Base-by-base conservation (phyloP, 306 rosid species). In the Lupinus albus region DNA sequence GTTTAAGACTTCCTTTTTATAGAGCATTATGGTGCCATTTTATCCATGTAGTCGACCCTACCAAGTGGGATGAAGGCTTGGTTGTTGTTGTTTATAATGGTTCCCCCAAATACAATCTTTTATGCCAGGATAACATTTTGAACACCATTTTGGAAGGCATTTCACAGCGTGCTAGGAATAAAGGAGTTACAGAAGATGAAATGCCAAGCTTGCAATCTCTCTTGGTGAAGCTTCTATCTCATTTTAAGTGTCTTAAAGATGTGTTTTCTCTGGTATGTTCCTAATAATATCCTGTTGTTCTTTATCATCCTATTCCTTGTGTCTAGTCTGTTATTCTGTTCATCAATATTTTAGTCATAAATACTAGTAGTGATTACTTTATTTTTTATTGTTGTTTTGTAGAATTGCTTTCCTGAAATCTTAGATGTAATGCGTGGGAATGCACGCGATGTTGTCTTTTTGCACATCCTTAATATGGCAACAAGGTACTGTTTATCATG, bases 381-480 rank as follows among this genome's bases (percentile, higher is more conserved):
- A 11, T 10, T 57, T 79, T 8, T 60, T 41, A 7, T 38, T 8
- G 35, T 66, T 41, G 25, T 46, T 82, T 72, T 80, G 77, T 71
- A 89, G 98, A 82, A 73, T 69, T 82, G 78, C 74, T 87, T 92
- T 83, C 88, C 87, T 35, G 92, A 89, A 83, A 78, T 92, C 81
- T 73, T 92, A 50, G 89, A 92, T 64, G 48, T 60, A 67, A 81
- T 84, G 87, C 75, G 78, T 63, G 98, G 98, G 64, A 86, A 81
- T 71, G 70, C 95, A 17, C 81, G 79, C 46, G 77, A 78, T 74
- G 72, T 78, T n/a, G 77, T 92, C 81, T 81, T 76, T 78, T 71
- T 92, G 82, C 72, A 83, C 69, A 84, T 92, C 80, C 98, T 92
- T 82, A 79, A 82, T 80, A 75, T 87, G 81, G 89, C 86, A 11